Evolutionary conservation across 2,329 filamentous ascomycete genomes (phyloP), one percentile per base, ranked within the genome.

Genomic region (Chrysosporium keratinophilum): DNA sequence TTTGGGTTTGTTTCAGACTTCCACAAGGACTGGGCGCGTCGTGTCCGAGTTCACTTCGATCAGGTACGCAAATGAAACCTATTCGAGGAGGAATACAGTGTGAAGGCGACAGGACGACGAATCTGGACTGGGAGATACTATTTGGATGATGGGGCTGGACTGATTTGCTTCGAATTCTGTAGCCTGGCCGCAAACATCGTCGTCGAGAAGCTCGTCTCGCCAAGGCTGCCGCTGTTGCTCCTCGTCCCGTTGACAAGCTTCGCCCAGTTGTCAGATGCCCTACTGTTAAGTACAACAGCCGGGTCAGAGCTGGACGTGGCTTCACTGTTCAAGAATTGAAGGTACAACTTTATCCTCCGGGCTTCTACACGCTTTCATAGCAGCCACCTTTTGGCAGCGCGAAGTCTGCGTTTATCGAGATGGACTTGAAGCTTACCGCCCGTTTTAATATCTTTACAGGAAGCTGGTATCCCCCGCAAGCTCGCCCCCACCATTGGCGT

Each of bases 1-100:
- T 11, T 61, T 65, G 58, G 59, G 55, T 52, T 12, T 43, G 54
- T 64, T 63, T 60, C 71, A 93, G 87, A 96, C 76, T 95, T 95
- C 88, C 90, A 88, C 80, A 96, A 95, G 88, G 90, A 98, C 83
- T 98, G 93, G 93, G 90, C 97, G 79, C 88, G 89, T 80, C 88
- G 90, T 79, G 93, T 98, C 74, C 88, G 89, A 79, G 87, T 88
- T 78, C 93, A 98, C 83, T 98, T 98, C 81, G 89, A 98, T 82
- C 93, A 97, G 89, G 91, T 95, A 91, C 76, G 76, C 73, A 43
- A 41, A 19, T 47, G 4, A n/a, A 9, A 19, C 43, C 47, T 35
- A 39, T 50, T 3, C 39, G 35, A 39, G 20, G 23, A 35, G 39
- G 41, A 44, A 44, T 12, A 51, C 34, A 44, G 2, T 2, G 34